Conservation (phyloP, 345 rosid species). For the Dovyalis caffra region DNA sequence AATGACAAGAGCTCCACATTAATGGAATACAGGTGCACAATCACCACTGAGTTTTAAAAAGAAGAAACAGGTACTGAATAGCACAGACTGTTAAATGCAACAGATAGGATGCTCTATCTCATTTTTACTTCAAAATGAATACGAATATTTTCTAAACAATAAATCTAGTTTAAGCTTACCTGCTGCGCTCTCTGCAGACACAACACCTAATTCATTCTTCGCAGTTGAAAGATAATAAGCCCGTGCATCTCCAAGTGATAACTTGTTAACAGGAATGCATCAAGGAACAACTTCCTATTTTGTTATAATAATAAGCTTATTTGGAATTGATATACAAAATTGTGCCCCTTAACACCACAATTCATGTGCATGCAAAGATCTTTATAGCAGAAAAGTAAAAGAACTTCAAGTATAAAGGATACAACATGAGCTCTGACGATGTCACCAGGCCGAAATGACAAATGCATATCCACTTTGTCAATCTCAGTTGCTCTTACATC, state of each 20-base stretch:
- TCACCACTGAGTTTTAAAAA: too few species aligned
- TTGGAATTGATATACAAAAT: neutral
- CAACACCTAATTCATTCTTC: slow-evolving; percentile 84
- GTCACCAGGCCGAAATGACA: slow-evolving; percentile 80
- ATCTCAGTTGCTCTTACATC: slow-evolving; percentile 94
- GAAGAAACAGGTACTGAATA: too few species aligned
- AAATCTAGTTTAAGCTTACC: slow-evolving; percentile 41
- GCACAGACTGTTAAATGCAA: too few species aligned
- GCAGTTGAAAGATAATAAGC: slow-evolving; percentile 93
- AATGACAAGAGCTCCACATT: too few species aligned
- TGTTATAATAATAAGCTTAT: neutral
- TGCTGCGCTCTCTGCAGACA: slow-evolving; percentile 80
- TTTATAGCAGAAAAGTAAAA: neutral
- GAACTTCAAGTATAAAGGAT: slow-evolving; percentile 47
- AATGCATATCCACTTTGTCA: slow-evolving; percentile 88
- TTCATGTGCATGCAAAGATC: neutral
- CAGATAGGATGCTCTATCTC: too few species aligned
- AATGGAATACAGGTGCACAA: too few species aligned
- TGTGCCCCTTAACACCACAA: neutral
- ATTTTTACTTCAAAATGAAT: neutral
- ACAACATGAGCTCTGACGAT: slow-evolving; percentile 84
- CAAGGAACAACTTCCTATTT: slow-evolving; percentile 18
- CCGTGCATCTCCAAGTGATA: slow-evolving; percentile 94
- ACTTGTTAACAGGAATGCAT: slow-evolving; percentile 35
- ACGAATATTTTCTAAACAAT: neutral